Percentiles rank a stretch among this genome's conserved stretches.
phyloP scores from a whole-genome alignment of 2,329 filamentous ascomycete species.

The Graphium sp. region DNA sequence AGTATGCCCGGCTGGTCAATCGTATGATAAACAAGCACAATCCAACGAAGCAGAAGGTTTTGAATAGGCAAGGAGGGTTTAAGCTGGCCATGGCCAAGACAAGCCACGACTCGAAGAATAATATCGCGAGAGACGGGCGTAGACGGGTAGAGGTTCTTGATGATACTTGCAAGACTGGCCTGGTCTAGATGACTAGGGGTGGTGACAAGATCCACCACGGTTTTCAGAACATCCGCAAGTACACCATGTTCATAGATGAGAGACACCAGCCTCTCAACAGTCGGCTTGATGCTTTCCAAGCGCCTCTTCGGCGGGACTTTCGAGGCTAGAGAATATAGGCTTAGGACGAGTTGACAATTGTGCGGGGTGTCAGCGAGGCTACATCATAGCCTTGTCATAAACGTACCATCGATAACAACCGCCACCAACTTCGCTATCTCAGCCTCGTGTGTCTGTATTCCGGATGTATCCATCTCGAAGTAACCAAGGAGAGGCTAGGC shows the following conservation, averaged over 20 bases:
- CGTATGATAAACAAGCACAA: slow-evolving; percentile 58
- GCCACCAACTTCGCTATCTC: slow-evolving; percentile 17
- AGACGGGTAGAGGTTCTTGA: slow-evolving; percentile 65
- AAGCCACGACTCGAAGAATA: slow-evolving; percentile 50
- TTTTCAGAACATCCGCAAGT: slow-evolving; percentile 37
- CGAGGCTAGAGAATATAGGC: no score
- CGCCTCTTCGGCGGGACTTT: slow-evolving; percentile 50
- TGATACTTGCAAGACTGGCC: slow-evolving; percentile 47
- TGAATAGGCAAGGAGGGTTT: slow-evolving; percentile 61
- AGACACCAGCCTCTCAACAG: slow-evolving; percentile 45
- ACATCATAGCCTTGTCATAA: no score
- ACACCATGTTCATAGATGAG: slow-evolving; percentile 54
- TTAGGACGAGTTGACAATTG: no score
- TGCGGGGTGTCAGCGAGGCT: no score
- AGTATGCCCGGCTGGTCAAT: slow-evolving; percentile 47
- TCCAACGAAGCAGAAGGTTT: slow-evolving; percentile 57
- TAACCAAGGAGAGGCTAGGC: no score
- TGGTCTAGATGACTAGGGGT: slow-evolving; percentile 58
- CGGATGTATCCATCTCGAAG: no score
- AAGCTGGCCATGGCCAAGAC: slow-evolving; percentile 59
- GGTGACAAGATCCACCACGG: slow-evolving; percentile 51
- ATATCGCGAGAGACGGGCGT: slow-evolving; percentile 40
- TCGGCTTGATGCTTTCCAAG: slow-evolving; percentile 39
- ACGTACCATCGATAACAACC: slow-evolving; percentile 14
- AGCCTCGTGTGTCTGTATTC: no score